These are phyloP conservation scores for Agrostemma githago DNA, from an alignment of 148 eudicot genomes.

Conservation along the genomic window DNA sequence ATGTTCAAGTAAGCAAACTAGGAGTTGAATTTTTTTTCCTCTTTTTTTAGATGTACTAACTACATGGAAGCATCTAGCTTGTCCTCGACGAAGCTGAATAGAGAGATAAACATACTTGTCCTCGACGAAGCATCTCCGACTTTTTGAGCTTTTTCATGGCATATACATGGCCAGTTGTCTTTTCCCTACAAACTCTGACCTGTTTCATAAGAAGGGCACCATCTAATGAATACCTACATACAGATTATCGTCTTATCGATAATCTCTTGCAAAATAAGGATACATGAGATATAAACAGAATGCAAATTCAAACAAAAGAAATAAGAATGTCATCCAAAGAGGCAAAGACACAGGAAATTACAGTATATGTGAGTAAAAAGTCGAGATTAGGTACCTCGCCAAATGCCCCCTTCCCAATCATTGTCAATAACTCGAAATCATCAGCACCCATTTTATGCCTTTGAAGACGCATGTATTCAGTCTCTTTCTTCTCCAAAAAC, in stretches of 20 bases:
- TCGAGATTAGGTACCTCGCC: constrained; percentile 63
- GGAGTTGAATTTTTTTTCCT: constrained; percentile 1
- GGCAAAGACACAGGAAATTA: neutral
- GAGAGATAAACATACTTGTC: constrained; percentile 62
- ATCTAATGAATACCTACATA: constrained; percentile 1
- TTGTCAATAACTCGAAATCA: constrained; percentile 89
- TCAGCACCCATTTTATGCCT: constrained; percentile 98
- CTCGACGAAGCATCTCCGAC: constrained; percentile 98
- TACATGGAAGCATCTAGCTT: neutral
- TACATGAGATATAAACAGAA: neutral
- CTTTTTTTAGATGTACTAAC: neutral
- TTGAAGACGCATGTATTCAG: constrained; percentile 96
- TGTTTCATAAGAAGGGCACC: constrained; percentile 26
- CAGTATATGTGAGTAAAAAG: constrained; percentile 12
- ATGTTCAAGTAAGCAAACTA: neutral
- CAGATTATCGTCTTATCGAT: too few relatives aligned
- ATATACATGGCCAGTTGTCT: constrained; percentile 73
- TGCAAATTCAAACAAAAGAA: neutral
- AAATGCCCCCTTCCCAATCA: constrained; percentile 98
- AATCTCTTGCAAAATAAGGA: neutral
- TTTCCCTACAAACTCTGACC: constrained; percentile 92
- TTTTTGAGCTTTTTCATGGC: constrained; percentile 97
- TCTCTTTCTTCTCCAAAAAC: constrained; percentile 91
- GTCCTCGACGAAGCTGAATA: too few relatives aligned
- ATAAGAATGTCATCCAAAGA: constrained; percentile 5